Base-by-base conservation (phyloP, 2,329 filamentous ascomycete species). In the Calonectria naviculata region DNA sequence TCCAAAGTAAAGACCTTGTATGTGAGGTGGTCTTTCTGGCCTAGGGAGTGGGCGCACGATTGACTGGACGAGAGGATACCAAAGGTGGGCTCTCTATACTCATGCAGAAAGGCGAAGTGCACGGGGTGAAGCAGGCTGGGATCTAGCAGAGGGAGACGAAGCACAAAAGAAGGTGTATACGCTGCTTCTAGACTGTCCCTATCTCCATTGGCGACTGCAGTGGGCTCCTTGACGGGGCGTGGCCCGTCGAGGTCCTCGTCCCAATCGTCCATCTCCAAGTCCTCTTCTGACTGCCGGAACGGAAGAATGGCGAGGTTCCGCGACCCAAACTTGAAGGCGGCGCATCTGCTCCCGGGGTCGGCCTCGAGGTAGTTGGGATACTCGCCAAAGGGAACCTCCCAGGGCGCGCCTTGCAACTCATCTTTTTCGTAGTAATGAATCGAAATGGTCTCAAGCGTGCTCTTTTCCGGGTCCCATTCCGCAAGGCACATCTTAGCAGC, bases 341-440 rank as follows among this genome's bases (percentile, higher is more conserved):
- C 97, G 84, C 97, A 99, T 85, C 96, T 90, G 84, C 94, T 98
- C 76, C 93, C 93, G 2, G 97, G 96, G 79, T 99, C 97, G 70
- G 96, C 94, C 61, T 93, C 93, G 78, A 99, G 87, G 78, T 94
- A 93, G 82, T 93, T 98, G 82, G 92, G 89, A 81, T 93, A 95
- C 73, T 93, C 90, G 80, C 90, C 91, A 78, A 97, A 85, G 67
- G 93, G 90, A 64, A 93, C 89, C 62, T 93, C 92, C 93, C 95
- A 98, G 0, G 96, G 95, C 73, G 91, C 93, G 65, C 93, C 92
- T 75, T 93, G 91, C 72, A 96, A 87, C 80, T 98, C 95, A 80
- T 98, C 95, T 81, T 97, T 94, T 83, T 99, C 97, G 84, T 98
- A 99, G 87, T 95, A 98, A 85, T 99, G 97, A 78, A 99, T 96